Base-by-base conservation (phyloP, 768 basidiomycete genomes). In the Lentinula sp. region DNA sequence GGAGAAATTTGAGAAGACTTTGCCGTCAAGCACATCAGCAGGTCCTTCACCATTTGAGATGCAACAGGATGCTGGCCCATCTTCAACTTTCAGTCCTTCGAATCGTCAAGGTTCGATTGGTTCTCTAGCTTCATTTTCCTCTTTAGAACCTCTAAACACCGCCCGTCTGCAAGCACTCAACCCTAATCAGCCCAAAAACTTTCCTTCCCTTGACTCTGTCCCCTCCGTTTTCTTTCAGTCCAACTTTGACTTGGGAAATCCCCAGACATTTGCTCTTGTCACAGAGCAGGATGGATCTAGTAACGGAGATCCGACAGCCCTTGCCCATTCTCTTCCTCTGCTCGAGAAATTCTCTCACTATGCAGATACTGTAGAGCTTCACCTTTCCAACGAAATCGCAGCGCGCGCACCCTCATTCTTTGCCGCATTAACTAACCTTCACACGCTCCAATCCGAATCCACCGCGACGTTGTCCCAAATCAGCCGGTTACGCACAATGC, bases 331-430 rank as follows among this genome's bases (percentile, higher is more conserved):
- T 4, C 78, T 88, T 2, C 89, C 88, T 0, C 76, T 95, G 3
- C 86, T 96, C 9, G 95, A 98, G 70, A 89, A 86, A 67, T 85
- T 98, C 64, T 95, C 94, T 9, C 88, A 93, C 60, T 89, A 96
- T 68, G 88, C 95, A 2, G 97, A 98, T 70, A 89, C 89, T 0
- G 84, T 98, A 63, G 97, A 99, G 70, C 87, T 93, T 62, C 96
- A 99, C 72, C 89, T 99, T 60, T 84, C 95, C 4, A 86, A 86
- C 62, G 97, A 98, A 73, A 95, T 99, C 49, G 89, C 90, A 8
- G 77, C 89, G 9, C 89, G 96, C 13, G 93, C 95, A 0, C 84
- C 91, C 0, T 93, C 94, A 1, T 99, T 99, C 82, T 99, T 98
- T 68, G 89, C 95, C 4, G 97, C 97, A 6, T 83, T 99, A 40